A percentile compares a stretch with the other conserved stretches of the same genome.
These are phyloP conservation scores for Colletotrichum sp. DNA, from an alignment of 2,329 filamentous ascomycete species.

Conservation along the genomic window DNA sequence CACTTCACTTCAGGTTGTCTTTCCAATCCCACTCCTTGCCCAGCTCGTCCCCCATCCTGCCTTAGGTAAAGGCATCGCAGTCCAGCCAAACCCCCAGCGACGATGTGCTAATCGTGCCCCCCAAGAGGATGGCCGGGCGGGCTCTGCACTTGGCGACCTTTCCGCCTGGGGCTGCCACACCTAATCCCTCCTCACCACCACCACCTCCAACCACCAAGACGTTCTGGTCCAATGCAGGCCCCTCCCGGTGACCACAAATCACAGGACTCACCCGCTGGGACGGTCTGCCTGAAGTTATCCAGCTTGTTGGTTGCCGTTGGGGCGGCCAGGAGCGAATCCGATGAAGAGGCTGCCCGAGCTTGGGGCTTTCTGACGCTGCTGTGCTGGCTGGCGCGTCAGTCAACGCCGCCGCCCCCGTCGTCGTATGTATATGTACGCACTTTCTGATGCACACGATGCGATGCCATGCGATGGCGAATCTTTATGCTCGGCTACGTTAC, in stretches of 20 bases:
- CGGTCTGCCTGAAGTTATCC: slow-evolving; percentile 9
- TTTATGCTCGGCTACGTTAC: background rate
- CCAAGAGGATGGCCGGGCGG: background rate
- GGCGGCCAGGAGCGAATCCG: slow-evolving; percentile 4
- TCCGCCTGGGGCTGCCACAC: background rate
- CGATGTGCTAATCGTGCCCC: background rate
- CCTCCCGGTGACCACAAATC: slow-evolving; percentile 16
- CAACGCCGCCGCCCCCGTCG: background rate
- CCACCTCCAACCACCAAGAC: background rate
- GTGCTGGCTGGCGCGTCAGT: background rate
- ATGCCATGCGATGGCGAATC: background rate
- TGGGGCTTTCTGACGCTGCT: background rate
- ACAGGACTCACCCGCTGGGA: slow-evolving; percentile 9
- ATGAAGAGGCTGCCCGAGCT: background rate
- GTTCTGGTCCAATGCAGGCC: slow-evolving; percentile 8
- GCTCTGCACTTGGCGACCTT: background rate
- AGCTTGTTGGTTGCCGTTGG: background rate
- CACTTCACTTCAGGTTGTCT: background rate
- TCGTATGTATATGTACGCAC: background rate
- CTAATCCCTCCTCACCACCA: background rate
- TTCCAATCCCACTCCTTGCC: background rate
- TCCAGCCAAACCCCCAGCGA: background rate
- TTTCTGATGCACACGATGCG: background rate
- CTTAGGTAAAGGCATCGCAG: background rate
- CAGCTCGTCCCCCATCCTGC: background rate